These are phyloP conservation scores for Pezicula neosporulosa DNA, from an alignment of 2,329 filamentous ascomycete species.

Conservation along the genomic window DNA sequence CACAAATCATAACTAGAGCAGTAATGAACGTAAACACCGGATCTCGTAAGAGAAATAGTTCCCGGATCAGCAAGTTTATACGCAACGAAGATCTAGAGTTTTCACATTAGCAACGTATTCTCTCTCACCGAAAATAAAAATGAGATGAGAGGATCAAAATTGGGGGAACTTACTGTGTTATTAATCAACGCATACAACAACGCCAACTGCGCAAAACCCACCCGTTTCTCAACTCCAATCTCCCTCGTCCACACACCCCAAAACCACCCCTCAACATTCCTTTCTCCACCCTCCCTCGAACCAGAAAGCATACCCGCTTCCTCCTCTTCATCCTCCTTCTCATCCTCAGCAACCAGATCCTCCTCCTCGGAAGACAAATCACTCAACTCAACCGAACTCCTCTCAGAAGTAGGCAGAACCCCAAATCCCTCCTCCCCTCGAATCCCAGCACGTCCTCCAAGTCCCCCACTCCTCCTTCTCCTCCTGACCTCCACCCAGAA, in stretches of 20 bases:
- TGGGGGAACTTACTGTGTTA: constrained; percentile 22
- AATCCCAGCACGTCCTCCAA: too few species aligned
- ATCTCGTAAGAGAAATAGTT: constrained; percentile 29
- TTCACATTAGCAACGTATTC: constrained; percentile 6
- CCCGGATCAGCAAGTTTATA: constrained; percentile 30
- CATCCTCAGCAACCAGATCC: too few species aligned
- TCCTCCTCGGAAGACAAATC: not conserved
- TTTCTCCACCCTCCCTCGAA: too few species aligned
- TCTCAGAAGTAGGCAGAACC: constrained; percentile 7
- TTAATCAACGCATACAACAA: constrained; percentile 32
- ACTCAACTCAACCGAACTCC: not conserved
- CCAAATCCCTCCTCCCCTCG: too few species aligned
- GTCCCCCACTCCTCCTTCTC: constrained; percentile 8
- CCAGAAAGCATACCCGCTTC: too few species aligned
- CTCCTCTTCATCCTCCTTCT: too few species aligned
- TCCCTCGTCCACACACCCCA: constrained; percentile 11
- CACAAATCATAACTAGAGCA: constrained; percentile 26
- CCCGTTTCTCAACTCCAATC: constrained; percentile 24
- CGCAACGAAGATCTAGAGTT: constrained; percentile 25
- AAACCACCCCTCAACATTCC: too few species aligned
- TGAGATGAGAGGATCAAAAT: too few species aligned
- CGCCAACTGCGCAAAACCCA: constrained; percentile 28
- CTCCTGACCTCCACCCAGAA: constrained; percentile 25
- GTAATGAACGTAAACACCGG: constrained; percentile 29
- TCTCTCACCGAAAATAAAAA: too few species aligned